phyloP scores from a whole-genome alignment of 2,329 filamentous ascomycete species.

The Cladophialophora chaetospira region DNA sequence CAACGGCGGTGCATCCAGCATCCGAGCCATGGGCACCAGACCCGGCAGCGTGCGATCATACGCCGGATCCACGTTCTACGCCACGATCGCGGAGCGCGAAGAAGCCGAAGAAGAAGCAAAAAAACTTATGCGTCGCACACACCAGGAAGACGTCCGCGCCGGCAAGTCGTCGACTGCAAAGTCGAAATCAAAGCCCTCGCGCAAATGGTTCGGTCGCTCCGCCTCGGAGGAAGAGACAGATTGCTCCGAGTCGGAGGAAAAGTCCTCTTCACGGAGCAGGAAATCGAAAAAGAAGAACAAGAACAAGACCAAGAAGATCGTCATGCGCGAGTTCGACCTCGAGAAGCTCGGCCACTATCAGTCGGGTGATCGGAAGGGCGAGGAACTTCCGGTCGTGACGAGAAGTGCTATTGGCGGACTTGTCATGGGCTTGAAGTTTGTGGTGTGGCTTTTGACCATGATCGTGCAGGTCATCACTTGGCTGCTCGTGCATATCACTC shows the following conservation, averaged over 20 bases:
- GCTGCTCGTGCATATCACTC: slow-evolving; percentile 43
- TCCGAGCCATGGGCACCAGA: slow-evolving; percentile 39
- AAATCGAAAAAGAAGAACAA: slow-evolving; percentile 18
- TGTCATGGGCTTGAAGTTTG: slow-evolving; percentile 42
- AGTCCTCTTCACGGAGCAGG: not conserved
- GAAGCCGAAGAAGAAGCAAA: slow-evolving; percentile 43
- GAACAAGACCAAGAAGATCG: slow-evolving; percentile 38
- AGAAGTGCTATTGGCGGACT: slow-evolving; percentile 41
- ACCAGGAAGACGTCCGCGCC: slow-evolving; percentile 30
- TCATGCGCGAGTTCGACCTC: slow-evolving; percentile 48
- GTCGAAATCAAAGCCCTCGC: slow-evolving; percentile 11
- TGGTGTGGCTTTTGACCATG: slow-evolving; percentile 42
- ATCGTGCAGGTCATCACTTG: slow-evolving; percentile 46
- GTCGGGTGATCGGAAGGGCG: slow-evolving; percentile 40
- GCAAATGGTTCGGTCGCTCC: slow-evolving; percentile 27
- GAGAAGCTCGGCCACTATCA: slow-evolving; percentile 48
- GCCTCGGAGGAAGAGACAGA: slow-evolving; percentile 4
- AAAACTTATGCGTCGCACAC: slow-evolving; percentile 41
- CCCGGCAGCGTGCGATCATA: slow-evolving; percentile 29
- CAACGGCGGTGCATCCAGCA: not conserved
- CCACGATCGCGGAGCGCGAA: slow-evolving; percentile 44
- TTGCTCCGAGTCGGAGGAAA: slow-evolving; percentile 19
- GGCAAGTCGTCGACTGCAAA: slow-evolving; percentile 3
- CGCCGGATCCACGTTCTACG: slow-evolving; percentile 31
- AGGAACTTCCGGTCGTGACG: slow-evolving; percentile 44